phyloP scores from a whole-genome alignment of 768 basidiomycete species.

The Leccinum rimulosum region DNA sequence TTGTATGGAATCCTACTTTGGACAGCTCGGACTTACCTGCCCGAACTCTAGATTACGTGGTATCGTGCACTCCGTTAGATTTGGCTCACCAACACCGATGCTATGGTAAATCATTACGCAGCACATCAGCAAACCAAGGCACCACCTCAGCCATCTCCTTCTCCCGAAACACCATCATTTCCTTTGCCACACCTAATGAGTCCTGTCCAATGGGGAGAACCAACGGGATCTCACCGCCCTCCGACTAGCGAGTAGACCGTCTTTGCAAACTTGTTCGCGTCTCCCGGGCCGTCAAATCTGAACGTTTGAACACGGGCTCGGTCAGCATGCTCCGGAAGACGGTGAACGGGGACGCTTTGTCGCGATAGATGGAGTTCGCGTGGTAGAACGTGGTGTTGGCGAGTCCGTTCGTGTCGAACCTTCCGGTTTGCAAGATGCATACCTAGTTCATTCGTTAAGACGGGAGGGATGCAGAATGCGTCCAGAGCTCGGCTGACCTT shows the following conservation, averaged over 20 bases:
- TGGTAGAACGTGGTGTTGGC: no score
- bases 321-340: background rate
- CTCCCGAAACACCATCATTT: background rate
- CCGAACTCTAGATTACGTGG: background rate
- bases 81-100: no score
- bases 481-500: no score
- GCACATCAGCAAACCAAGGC: conserved; percentile 11
- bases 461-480: no score
- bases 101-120: background rate
- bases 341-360: background rate
- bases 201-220: conserved; percentile 14
- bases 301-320: background rate
- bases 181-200: conserved; percentile 1
- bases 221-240: conserved; percentile 9
- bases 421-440: no score
- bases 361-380: conserved; percentile 7
- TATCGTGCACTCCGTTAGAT: no score
- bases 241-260: conserved; percentile 6
- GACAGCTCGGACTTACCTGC: background rate
- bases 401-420: no score
- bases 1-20: background rate
- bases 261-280: conserved; percentile 10
- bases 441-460: no score
- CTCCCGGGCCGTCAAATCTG: conserved; percentile 3
- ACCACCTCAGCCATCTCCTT: conserved; percentile 3